phyloP scores from a whole-genome alignment of 345 rosid species.

The Pelargonium nanum region DNA sequence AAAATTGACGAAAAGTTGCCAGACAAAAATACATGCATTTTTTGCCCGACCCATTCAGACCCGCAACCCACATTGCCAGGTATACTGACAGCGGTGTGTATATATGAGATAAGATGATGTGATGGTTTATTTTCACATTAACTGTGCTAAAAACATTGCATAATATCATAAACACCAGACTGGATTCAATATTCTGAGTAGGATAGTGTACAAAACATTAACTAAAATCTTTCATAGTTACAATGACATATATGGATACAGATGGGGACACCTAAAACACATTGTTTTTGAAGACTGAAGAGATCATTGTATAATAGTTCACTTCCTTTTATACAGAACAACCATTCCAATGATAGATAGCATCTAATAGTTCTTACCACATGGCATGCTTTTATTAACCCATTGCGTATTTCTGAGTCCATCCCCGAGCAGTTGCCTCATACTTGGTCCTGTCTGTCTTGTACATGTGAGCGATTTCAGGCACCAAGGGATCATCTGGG shows the following conservation, averaged over 20 bases:
- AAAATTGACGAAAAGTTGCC: no score
- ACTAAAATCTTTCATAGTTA: background rate
- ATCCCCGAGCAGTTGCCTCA: conserved; percentile 28
- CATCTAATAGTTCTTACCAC: no score
- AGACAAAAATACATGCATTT: no score
- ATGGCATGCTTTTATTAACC: conserved; percentile 4
- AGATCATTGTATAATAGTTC: background rate
- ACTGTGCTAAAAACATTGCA: no score
- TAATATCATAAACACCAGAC: no score
- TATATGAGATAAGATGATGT: no score
- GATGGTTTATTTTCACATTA: no score
- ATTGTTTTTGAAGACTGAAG: background rate
- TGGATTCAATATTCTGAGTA: no score
- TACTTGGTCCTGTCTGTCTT: conserved; percentile 25
- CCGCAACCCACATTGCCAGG: no score
- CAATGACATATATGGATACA: background rate
- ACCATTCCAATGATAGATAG: background rate
- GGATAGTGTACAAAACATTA: no score
- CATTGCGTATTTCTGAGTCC: conserved; percentile 40
- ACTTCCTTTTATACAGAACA: background rate
- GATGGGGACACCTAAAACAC: background rate
- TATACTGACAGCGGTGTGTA: no score
- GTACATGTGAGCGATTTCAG: conserved; percentile 35
- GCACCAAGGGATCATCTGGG: conserved; percentile 34
- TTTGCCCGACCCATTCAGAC: no score